Conservation (phyloP, 176 grass and related monocot genomes). For the Musa acuminata region DNA sequence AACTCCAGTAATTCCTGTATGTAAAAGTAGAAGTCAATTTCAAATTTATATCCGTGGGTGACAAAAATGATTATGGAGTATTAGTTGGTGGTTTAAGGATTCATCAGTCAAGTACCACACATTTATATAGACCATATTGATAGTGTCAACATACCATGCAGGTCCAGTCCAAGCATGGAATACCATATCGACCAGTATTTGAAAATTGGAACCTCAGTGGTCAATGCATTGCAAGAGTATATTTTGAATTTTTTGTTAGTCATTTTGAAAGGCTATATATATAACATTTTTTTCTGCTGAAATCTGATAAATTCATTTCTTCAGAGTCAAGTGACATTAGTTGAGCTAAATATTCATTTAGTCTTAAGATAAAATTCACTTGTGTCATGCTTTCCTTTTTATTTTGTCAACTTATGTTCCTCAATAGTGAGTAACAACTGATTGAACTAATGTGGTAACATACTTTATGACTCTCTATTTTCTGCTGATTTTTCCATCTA, state of each 20-base stretch:
- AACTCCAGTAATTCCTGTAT: conserved; percentile 88
- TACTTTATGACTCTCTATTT: too few relatives aligned
- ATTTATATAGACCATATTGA: neutral
- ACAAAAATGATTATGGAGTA: neutral
- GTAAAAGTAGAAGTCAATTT: conserved; percentile 18
- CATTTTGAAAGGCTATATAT: neutral
- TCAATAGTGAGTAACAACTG: too few relatives aligned
- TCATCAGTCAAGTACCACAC: neutral
- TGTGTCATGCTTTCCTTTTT: neutral
- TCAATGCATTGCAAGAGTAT: neutral
- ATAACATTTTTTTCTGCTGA: neutral
- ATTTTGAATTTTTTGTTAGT: neutral
- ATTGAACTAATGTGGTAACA: too few relatives aligned
- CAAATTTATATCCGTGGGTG: neutral
- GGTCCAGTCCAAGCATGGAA: neutral
- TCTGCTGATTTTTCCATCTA: too few relatives aligned
- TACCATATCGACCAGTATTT: neutral
- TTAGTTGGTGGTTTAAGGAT: neutral
- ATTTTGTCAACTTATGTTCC: too few relatives aligned
- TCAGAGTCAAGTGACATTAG: neutral
- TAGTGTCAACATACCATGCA: neutral
- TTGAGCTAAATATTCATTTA: neutral
- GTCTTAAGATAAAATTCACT: neutral
- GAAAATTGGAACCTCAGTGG: neutral
- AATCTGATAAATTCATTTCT: neutral